Percentiles rank a stretch among this genome's conserved stretches.
Conservation (phyloP, 768 basidiomycete species). For the Strobilomyces confusus region DNA sequence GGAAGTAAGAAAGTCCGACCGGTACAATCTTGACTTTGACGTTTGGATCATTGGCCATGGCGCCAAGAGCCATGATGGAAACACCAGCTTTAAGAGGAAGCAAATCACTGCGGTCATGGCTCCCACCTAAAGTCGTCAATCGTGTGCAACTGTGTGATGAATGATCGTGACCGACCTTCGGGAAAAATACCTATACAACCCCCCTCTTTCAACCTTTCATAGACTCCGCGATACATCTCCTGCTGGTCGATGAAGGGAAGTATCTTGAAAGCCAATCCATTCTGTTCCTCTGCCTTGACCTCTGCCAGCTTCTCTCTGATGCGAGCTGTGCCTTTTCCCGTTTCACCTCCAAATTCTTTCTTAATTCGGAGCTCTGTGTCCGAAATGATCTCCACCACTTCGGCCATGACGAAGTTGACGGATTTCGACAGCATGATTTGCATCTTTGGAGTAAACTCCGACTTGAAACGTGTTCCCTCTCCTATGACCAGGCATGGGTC, state of each 20-base stretch:
- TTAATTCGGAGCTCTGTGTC: conserved; percentile 83
- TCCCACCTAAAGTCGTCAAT: conserved; percentile 66
- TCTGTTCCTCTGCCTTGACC: conserved; percentile 46
- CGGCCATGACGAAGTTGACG: conserved; percentile 70
- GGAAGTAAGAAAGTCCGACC: conserved; percentile 73
- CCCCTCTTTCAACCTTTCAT: conserved; percentile 77
- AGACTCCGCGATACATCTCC: conserved; percentile 92
- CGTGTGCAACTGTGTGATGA: not conserved
- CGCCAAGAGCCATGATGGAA: conserved; percentile 95
- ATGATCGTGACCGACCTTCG: conserved; percentile 61
- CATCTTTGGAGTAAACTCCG: conserved; percentile 71
- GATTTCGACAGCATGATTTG: conserved; percentile 86
- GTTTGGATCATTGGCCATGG: conserved; percentile 87
- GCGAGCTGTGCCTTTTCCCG: conserved; percentile 64
- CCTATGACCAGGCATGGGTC: conserved; percentile 85
- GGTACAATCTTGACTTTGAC: conserved; percentile 91
- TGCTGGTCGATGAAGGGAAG: conserved; percentile 91
- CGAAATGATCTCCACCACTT: conserved; percentile 84
- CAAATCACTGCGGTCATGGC: conserved; percentile 95
- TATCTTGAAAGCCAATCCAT: conserved; percentile 74
- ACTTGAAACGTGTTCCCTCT: conserved; percentile 70
- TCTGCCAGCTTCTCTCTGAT: conserved; percentile 68
- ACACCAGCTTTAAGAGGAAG: conserved; percentile 97
- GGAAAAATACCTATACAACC: conserved; percentile 97
- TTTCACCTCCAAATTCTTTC: conserved; percentile 82